phyloP scores from a whole-genome alignment of 352 stramenopile genomes.

The Globisporangium recalcitrans region DNA sequence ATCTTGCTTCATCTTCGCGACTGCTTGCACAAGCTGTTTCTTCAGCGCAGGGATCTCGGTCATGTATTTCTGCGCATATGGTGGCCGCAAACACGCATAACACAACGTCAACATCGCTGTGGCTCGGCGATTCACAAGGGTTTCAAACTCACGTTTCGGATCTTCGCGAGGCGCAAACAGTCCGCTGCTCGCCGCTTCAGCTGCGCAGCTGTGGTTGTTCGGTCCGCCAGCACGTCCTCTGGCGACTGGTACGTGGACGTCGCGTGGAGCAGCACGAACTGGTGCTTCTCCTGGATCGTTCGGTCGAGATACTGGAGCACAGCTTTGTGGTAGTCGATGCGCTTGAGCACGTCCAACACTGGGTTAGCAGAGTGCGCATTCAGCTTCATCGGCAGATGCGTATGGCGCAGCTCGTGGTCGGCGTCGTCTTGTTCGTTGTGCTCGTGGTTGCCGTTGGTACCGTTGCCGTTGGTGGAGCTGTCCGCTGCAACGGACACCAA shows the following conservation, averaged over 20 bases:
- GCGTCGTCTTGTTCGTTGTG: conserved; percentile 16
- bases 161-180: conserved; percentile 63
- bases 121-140: not conserved
- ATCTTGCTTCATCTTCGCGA: conserved; percentile 55
- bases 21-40: conserved; percentile 36
- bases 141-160: conserved; percentile 61
- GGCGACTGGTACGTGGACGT: conserved; percentile 40
- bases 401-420: conserved; percentile 29
- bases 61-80: conserved; percentile 53
- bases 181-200: conserved; percentile 60
- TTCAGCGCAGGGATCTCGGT: conserved; percentile 48
- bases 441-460: conserved; percentile 8
- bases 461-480: not conserved
- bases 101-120: not conserved
- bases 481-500: conserved; percentile 21
- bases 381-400: conserved; percentile 56
- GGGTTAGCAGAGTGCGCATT: conserved; percentile 75
- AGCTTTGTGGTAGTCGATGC: conserved; percentile 73
- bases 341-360: conserved; percentile 70
- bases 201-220: conserved; percentile 32
- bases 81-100: not conserved
- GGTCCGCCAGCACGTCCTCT: conserved; percentile 52
- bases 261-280: conserved; percentile 48
- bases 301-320: conserved; percentile 62
- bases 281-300: conserved; percentile 49